Evolutionary conservation across 768 basidiomycete genomes (phyloP).

Genomic region (Phylloporus sp.): DNA sequence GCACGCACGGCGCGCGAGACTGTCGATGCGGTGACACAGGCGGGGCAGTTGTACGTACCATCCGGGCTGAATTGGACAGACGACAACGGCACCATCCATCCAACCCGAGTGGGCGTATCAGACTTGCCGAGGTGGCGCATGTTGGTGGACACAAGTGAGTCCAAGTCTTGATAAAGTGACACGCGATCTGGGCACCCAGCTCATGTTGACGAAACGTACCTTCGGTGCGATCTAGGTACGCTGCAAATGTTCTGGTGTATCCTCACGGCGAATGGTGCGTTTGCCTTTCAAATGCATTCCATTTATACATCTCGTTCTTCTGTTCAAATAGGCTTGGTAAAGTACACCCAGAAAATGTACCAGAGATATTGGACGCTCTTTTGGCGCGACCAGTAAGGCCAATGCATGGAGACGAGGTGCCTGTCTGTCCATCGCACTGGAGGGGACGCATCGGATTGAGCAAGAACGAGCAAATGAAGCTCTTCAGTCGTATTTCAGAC

Average conservation of each 20-base stretch:
- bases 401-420: slow-evolving; percentile 26
- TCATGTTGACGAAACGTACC: not conserved
- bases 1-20: slow-evolving; percentile 75
- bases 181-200: not conserved
- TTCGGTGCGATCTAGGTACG: slow-evolving; percentile 44
- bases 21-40: slow-evolving; percentile 76
- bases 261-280: slow-evolving; percentile 72
- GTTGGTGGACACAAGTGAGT: slow-evolving; percentile 83
- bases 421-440: slow-evolving; percentile 52
- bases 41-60: slow-evolving; percentile 47
- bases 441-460: slow-evolving; percentile 68
- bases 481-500: slow-evolving; percentile 21
- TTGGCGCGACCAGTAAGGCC: slow-evolving; percentile 30
- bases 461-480: slow-evolving; percentile 52
- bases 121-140: slow-evolving; percentile 66
- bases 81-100: slow-evolving; percentile 29
- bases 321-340: slow-evolving; percentile 56
- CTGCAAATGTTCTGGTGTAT: slow-evolving; percentile 65
- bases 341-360: slow-evolving; percentile 54
- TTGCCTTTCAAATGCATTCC: not conserved
- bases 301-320: not conserved
- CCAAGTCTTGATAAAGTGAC: not conserved
- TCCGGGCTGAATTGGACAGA: slow-evolving; percentile 49
- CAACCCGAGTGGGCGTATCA: slow-evolving; percentile 34
- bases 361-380: slow-evolving; percentile 47